Conservation (phyloP, 352 stramenopile genomes). For the Phytophthora colocasiae region DNA sequence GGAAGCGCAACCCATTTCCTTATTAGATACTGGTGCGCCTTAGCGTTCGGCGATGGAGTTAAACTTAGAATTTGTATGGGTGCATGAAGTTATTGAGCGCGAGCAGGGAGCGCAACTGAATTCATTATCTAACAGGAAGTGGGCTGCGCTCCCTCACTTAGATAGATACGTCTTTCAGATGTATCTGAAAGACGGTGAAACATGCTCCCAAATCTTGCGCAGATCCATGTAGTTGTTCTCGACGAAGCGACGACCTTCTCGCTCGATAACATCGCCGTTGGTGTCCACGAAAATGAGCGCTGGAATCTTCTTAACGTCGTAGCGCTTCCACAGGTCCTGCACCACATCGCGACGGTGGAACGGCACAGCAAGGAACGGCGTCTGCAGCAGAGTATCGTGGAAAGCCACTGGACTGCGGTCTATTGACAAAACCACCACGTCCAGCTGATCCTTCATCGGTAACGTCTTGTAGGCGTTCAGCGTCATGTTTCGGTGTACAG, state of each 20-base stretch:
- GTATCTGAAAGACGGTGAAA: slow-evolving; percentile 31
- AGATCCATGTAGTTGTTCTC: slow-evolving; percentile 74
- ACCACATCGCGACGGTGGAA: slow-evolving; percentile 58
- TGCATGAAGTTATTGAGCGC: no score
- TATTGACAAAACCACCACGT: slow-evolving; percentile 71
- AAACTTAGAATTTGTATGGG: no score
- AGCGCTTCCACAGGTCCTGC: slow-evolving; percentile 69
- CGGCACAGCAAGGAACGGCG: slow-evolving; percentile 63
- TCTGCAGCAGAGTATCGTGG: slow-evolving; percentile 64
- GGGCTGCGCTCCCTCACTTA: no score
- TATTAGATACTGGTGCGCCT: no score
- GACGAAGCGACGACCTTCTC: slow-evolving; percentile 65
- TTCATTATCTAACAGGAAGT: no score
- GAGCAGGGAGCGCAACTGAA: no score
- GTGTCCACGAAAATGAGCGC: slow-evolving; percentile 74
- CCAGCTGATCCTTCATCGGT: slow-evolving; percentile 63
- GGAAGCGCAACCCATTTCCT: no score
- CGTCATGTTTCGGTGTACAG: slow-evolving; percentile 69
- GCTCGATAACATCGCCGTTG: slow-evolving; percentile 65
- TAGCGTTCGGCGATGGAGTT: no score
- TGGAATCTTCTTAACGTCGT: slow-evolving; percentile 76
- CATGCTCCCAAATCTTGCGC: slow-evolving; percentile 63
- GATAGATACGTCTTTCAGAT: no score
- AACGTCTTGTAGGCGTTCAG: slow-evolving; percentile 63
- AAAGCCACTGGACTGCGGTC: slow-evolving; percentile 64